Base-by-base conservation (phyloP, 306 rosid species). In the Luffa acutangula region DNA sequence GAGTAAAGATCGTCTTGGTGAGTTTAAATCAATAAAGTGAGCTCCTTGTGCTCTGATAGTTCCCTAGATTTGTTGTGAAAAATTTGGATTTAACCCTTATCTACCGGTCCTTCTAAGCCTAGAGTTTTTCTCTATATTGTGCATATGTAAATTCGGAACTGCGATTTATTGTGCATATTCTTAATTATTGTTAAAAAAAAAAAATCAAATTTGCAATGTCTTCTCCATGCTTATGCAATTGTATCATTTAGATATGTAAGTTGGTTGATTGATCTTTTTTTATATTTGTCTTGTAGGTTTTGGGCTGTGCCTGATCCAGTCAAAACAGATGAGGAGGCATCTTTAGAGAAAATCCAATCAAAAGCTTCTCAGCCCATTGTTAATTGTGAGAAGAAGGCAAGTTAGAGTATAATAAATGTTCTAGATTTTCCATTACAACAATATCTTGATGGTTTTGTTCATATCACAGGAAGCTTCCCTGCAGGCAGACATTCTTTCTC, bases 361-460 rank as follows among this genome's bases (percentile, higher is more conserved):
- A 18, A 80, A 66, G 49, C 82, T 34, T 60, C 80, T 62, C 85
- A 72, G 34, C 88, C 81, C 25, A 54, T 45, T n/a, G 88, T 74
- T 18, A 70, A 78, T 45, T 88, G 91, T 51, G 85, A 83, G 59
- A 84, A 84, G 83, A 88, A 88, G 88, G 91, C 84, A 86, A 80
- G 89, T 71, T 45, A 52, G 66, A 37, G 76, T 76, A 17, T 34
- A 7, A 37, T 46, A 43, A 42, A 64, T 66, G 10, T 56, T 54
- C 20, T 45, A 57, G 39, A 37, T 60, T 84, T 25, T 80, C 43
- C 34, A 20, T 42, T 41, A 17, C 41, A 69, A 76, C 69, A 15
- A 4, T 33, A 49, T 73, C n/a, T 36, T 51, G 70, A 84, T 76
- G 41, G 66, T 64, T 67, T 13, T 41, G 48, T 83, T 78, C 56